Evolutionary conservation across 352 stramenopile genomes (phyloP), one percentile per base, ranked within the genome.

Genomic region (Globisporangium canariense): DNA sequence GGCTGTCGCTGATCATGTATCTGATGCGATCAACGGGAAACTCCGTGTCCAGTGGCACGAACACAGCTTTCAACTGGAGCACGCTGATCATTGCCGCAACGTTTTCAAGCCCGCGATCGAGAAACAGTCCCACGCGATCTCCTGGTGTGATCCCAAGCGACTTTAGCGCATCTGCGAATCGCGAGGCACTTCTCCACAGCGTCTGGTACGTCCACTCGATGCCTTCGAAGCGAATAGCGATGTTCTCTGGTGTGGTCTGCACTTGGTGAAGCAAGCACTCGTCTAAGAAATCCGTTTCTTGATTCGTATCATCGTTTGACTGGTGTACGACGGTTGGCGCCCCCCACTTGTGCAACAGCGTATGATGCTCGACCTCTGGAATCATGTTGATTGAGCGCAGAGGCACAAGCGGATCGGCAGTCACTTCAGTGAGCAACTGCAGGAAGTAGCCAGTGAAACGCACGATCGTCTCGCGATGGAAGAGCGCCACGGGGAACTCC

Each of bases 401-500:
- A 14, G 30, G 50, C 28, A 16, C n/a, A 14, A 25, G 14, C 10
- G 50, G 50, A 25, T 56, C 28, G 18, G 18, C 14, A 25, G n/a
- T 40, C 50, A 56, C 25, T 56, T 56, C 25, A 11, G 18, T n/a
- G 4, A 56, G 14, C 28, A 56, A 25, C 1, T 40, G 30, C 22
- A 56, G 28, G 7, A 56, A 56, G 4, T 56, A 56, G 2, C 14
- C 28, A 14, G 50, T 56, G 28, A 56, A 56, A 2, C 50, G 50
- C 30, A 38, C 14, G n/a, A 82, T 58, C 3, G 74, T 78, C 20
- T 36, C 16, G 9, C 69, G 66, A 4, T 69, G 40, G 60, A 89
- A 86, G 18, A 63, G 58, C 16, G 65, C 63, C 0, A 69, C 66
- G 1, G 72, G 64, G 36, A 78, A 89, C 61, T 85, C 75, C 54